phyloP scores from a whole-genome alignment of 495 filamentous ascomycete genomes.

The Venustampulla echinocandica region DNA sequence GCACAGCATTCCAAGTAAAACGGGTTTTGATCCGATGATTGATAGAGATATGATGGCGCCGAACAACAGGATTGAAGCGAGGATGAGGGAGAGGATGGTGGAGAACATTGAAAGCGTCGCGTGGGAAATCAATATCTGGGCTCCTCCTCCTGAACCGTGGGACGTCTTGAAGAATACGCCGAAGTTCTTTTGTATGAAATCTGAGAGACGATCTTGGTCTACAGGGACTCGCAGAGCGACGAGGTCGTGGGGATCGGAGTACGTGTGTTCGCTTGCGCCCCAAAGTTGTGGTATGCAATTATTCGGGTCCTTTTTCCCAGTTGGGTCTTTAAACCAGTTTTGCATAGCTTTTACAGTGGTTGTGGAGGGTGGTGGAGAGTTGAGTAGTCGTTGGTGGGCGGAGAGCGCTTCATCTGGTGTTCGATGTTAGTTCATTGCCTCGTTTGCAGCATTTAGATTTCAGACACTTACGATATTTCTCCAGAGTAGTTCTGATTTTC shows the following conservation, averaged over 20 bases:
- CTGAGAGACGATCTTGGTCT: conserved; percentile 8
- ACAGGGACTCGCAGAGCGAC: conserved; percentile 7
- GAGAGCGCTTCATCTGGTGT: conserved; percentile 1
- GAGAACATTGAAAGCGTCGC: background rate
- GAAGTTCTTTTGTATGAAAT: conserved; percentile 12
- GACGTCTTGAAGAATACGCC: conserved; percentile 7
- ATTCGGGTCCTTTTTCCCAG: background rate
- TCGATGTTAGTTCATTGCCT: background rate
- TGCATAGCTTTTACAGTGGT: conserved; percentile 6
- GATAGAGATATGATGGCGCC: conserved; percentile 12
- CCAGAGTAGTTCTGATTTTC: conserved; percentile 5
- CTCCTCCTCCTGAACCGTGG: background rate
- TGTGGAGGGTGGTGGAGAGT: background rate
- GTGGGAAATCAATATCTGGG: background rate
- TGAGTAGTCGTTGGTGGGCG: conserved; percentile 4
- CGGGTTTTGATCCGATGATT: conserved; percentile 3
- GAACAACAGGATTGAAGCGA: conserved; percentile 9
- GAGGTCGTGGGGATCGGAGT: conserved; percentile 8
- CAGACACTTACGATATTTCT: conserved; percentile 9
- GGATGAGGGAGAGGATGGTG: conserved; percentile 6
- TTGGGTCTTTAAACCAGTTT: conserved; percentile 5
- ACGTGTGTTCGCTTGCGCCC: conserved; percentile 6
- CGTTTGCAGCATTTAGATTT: background rate
- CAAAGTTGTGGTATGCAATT: conserved; percentile 7
- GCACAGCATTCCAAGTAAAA: conserved; percentile 7